A percentile compares a stretch with the other conserved stretches of the same genome.
Conservation (phyloP, 768 basidiomycete species). For the Sistotremastrum niveocremeum region DNA sequence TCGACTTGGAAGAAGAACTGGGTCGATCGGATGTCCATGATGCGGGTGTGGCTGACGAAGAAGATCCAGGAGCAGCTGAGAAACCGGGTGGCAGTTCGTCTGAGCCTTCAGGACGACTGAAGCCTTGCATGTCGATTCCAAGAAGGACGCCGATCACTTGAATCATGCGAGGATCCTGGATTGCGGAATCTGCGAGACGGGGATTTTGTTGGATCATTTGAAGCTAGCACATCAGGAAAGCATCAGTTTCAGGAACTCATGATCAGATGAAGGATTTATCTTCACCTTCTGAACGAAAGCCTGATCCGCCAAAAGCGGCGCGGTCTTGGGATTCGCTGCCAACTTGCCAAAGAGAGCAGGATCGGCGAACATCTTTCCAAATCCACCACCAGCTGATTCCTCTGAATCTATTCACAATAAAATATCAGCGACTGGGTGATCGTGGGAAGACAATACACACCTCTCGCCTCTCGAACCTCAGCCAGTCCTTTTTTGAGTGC, state of each 20-base stretch:
- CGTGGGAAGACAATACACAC: slow-evolving; percentile 22
- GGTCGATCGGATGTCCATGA: slow-evolving; percentile 22
- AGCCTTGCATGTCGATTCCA: slow-evolving; percentile 86
- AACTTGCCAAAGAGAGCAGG: slow-evolving; percentile 76
- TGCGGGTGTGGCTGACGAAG: slow-evolving; percentile 21
- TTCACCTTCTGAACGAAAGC: slow-evolving; percentile 59
- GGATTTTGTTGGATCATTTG: slow-evolving; percentile 59
- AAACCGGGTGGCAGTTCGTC: slow-evolving; percentile 60
- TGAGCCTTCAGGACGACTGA: slow-evolving; percentile 73
- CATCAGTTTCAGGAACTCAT: slow-evolving; percentile 3
- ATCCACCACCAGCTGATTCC: slow-evolving; percentile 23
- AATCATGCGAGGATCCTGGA: slow-evolving; percentile 85
- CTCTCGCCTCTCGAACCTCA: slow-evolving; percentile 78
- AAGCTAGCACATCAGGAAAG: slow-evolving; percentile 26
- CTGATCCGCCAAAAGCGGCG: slow-evolving; percentile 73
- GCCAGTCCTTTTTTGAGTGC: slow-evolving; percentile 77
- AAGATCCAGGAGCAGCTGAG: slow-evolving; percentile 14
- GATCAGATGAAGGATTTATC: background rate
- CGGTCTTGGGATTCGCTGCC: slow-evolving; percentile 75
- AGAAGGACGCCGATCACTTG: slow-evolving; percentile 85
- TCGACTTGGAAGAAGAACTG: slow-evolving; percentile 28
- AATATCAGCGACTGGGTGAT: background rate
- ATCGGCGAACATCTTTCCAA: slow-evolving; percentile 72
- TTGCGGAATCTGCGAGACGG: slow-evolving; percentile 41
- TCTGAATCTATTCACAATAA: slow-evolving; percentile 19